Conservation (phyloP, 306 rosid species). For the Morella rubra region DNA sequence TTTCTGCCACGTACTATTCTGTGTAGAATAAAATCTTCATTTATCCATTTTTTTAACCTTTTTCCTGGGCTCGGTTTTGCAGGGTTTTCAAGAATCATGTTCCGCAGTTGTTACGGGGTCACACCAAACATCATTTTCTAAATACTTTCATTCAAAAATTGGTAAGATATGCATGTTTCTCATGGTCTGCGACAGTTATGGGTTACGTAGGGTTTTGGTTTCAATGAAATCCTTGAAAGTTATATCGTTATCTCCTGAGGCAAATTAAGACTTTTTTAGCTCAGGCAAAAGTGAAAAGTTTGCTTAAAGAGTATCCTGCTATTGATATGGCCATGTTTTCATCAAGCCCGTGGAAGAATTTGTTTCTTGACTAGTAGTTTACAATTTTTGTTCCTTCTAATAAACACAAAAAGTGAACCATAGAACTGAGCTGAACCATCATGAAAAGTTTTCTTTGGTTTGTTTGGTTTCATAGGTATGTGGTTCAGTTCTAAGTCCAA, state of each 20-base stretch:
- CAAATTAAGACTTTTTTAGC: background rate
- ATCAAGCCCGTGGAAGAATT: background rate
- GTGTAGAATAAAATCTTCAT: background rate
- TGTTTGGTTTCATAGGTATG: background rate
- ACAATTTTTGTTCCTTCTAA: background rate
- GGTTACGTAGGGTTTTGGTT: no score
- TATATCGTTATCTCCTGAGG: background rate
- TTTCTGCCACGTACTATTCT: background rate
- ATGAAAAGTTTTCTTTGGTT: background rate
- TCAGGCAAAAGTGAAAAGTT: background rate
- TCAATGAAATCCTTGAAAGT: background rate
- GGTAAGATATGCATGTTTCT: slow-evolving; percentile 54
- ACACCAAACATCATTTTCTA: slow-evolving; percentile 46
- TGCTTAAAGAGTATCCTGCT: background rate
- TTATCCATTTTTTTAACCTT: slow-evolving; percentile 4
- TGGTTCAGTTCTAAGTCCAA: background rate
- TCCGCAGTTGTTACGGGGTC: slow-evolving; percentile 66
- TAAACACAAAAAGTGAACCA: background rate
- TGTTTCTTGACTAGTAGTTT: background rate
- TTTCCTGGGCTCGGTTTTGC: slow-evolving; percentile 29
- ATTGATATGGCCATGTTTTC: background rate
- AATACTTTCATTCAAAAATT: slow-evolving; percentile 41
- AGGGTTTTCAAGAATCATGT: slow-evolving; percentile 85
- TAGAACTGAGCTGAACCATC: background rate
- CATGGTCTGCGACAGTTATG: background rate